A percentile compares a stretch with the other conserved stretches of the same genome.
Evolutionary conservation across 306 rosid species (phyloP).

Genomic region (Arachis hypogaea): DNA sequence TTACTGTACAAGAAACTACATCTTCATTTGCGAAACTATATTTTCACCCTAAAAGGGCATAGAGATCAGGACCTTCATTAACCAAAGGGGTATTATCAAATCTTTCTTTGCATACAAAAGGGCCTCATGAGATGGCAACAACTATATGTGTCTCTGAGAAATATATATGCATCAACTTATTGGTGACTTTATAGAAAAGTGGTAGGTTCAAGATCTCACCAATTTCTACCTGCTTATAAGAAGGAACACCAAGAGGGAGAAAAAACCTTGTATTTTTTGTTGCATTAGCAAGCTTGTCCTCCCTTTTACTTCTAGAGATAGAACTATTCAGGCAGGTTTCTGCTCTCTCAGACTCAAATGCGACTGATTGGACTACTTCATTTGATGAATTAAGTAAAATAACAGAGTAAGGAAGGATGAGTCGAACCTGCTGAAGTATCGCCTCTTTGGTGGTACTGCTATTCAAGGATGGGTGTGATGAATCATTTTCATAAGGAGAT

Average conservation of each 20-base stretch:
- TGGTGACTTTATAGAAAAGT: conserved; percentile 2
- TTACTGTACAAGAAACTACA: too few species aligned
- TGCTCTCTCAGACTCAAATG: conserved; percentile 43
- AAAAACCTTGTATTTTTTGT: conserved; percentile 38
- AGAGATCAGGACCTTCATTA: conserved; percentile 69
- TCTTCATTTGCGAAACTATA: too few species aligned
- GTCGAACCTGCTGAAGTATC: conserved; percentile 42
- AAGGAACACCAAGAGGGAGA: conserved; percentile 48
- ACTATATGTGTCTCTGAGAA: conserved; percentile 55
- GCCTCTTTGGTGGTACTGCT: conserved; percentile 22
- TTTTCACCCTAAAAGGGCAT: conserved; percentile 48
- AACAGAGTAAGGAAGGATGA: conserved; percentile 29
- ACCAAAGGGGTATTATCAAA: conserved; percentile 59
- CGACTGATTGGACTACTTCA: conserved; percentile 42
- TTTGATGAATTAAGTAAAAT: conserved; percentile 43
- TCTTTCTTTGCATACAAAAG: conserved; percentile 82
- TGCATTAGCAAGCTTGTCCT: conserved; percentile 31
- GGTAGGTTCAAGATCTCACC: conserved; percentile 23
- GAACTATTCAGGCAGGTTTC: conserved; percentile 40
- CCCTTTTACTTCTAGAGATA: conserved; percentile 42
- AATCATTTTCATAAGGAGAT: conserved; percentile 35
- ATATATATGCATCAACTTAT: conserved; percentile 39
- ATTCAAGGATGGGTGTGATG: too few species aligned
- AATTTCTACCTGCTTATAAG: conserved; percentile 62
- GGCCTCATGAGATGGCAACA: conserved; percentile 67